Percentiles rank a stretch among this genome's conserved stretches.
Conservation (phyloP, 495 filamentous ascomycete species). For the Trichocladium antarcticum region DNA sequence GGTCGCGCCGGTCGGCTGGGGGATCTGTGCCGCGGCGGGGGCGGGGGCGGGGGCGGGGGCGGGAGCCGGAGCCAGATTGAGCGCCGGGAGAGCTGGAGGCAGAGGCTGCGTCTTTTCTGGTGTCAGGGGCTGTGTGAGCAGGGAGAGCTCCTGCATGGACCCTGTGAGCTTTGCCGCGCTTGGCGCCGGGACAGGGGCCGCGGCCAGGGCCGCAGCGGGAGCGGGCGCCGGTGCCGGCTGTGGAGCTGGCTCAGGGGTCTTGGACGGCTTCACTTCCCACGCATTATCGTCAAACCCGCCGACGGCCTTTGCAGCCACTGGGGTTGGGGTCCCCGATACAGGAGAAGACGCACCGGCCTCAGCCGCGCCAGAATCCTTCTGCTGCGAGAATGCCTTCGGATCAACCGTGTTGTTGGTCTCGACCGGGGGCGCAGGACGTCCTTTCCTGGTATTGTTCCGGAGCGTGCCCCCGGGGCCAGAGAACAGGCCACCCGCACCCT, state of each 20-base stretch:
- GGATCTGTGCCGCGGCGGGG: conserved; percentile 35
- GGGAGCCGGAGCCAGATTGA: conserved; percentile 25
- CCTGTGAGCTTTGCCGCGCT: conserved; percentile 43
- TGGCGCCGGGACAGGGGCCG: conserved; percentile 19
- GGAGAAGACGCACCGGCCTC: conserved; percentile 38
- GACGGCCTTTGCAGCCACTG: conserved; percentile 39
- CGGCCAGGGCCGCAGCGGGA: conserved; percentile 25
- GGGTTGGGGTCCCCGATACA: conserved; percentile 31
- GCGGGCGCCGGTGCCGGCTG: conserved; percentile 34
- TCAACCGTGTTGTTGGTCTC: conserved; percentile 80
- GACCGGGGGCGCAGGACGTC: conserved; percentile 71
- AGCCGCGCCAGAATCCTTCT: conserved; percentile 27
- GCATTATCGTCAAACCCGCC: conserved; percentile 92
- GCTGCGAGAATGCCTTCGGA: conserved; percentile 69
- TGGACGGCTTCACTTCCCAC: conserved; percentile 94
- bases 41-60: conserved; percentile 30
- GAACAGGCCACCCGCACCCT: conserved; percentile 63
- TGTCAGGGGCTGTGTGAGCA: conserved; percentile 64
- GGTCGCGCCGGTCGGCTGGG: conserved; percentile 43
- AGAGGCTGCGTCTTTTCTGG: conserved; percentile 54
- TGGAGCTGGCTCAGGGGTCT: conserved; percentile 34
- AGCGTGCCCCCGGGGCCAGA: conserved; percentile 80
- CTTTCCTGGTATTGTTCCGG: conserved; percentile 91
- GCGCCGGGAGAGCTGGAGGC: conserved; percentile 22
- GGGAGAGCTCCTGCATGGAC: conserved; percentile 66